phyloP scores from a whole-genome alignment of 1,139 yeast species.

The Sugiyamaella japonica region DNA sequence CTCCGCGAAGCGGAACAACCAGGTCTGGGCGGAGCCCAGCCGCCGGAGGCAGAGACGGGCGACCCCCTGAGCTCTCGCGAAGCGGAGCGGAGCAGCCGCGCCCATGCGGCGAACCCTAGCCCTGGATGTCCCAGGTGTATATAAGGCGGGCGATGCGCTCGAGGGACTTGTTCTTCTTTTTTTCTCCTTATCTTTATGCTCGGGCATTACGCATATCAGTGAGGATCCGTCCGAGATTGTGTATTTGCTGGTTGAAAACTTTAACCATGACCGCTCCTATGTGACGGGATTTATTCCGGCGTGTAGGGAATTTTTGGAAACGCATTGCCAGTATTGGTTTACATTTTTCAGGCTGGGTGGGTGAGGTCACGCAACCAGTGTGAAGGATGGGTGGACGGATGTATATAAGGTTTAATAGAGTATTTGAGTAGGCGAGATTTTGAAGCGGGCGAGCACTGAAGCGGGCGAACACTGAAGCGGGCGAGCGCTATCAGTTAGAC shows the following conservation, averaged over 20 bases:
- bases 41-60: background rate
- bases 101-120: too few relatives aligned
- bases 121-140: too few relatives aligned
- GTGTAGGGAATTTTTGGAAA: slow-evolving; percentile 79
- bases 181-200: slow-evolving; percentile 89
- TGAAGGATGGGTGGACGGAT: too few relatives aligned
- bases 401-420: too few relatives aligned
- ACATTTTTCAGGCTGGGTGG: slow-evolving; percentile 5
- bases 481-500: too few relatives aligned
- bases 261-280: slow-evolving; percentile 96
- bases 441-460: too few relatives aligned
- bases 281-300: slow-evolving; percentile 42
- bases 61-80: too few relatives aligned
- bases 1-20: background rate
- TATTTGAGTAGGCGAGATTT: too few relatives aligned
- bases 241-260: slow-evolving; percentile 99
- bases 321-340: background rate
- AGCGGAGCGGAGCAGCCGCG: too few relatives aligned
- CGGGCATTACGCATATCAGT: slow-evolving; percentile 99
- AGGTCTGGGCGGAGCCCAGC: background rate
- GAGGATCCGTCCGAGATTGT: slow-evolving; percentile 99
- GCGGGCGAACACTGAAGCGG: too few relatives aligned
- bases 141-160: too few relatives aligned
- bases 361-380: slow-evolving; percentile 13
- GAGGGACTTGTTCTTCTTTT: slow-evolving; percentile 30